A percentile compares a stretch with the other conserved stretches of the same genome.
These are phyloP conservation scores for Suhomyces prunicola DNA, from an alignment of 805 yeast species.

Conservation along the genomic window DNA sequence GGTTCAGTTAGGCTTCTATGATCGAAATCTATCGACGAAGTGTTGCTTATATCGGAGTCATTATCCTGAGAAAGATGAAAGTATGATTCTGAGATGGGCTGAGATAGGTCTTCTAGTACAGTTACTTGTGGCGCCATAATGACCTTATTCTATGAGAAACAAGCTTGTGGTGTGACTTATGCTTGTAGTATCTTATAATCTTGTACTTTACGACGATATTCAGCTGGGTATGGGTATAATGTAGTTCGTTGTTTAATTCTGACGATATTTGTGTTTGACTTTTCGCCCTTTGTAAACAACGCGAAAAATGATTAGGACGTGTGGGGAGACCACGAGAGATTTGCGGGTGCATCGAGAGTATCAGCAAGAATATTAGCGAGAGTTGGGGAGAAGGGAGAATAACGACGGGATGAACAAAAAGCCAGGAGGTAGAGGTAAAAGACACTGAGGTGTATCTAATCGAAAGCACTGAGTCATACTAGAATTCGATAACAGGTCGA, in stretches of 20 bases:
- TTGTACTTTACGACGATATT: neutral
- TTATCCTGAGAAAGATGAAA: constrained; percentile 26
- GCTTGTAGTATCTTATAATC: neutral
- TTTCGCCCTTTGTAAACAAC: constrained; percentile 7
- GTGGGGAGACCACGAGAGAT: neutral
- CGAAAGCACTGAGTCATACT: neutral
- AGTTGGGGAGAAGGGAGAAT: neutral
- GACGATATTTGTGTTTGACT: neutral
- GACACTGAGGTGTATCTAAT: neutral
- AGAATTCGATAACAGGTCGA: neutral
- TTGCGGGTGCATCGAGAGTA: too few species aligned
- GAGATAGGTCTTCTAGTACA: constrained; percentile 15
- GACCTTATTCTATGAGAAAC: neutral
- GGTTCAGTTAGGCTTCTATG: constrained; percentile 1
- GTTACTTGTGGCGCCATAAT: neutral
- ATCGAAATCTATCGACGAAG: constrained; percentile 7
- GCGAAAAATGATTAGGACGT: constrained; percentile 1
- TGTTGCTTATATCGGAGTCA: constrained; percentile 12
- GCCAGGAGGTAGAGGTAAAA: neutral
- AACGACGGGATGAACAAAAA: neutral
- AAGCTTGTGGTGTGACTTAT: neutral
- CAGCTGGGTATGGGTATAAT: neutral
- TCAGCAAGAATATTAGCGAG: neutral
- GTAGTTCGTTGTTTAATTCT: neutral
- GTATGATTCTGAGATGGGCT: constrained; percentile 30